Evolutionary conservation across 2,329 filamentous ascomycete species (phyloP).

Genomic region (Fusarium sp.): DNA sequence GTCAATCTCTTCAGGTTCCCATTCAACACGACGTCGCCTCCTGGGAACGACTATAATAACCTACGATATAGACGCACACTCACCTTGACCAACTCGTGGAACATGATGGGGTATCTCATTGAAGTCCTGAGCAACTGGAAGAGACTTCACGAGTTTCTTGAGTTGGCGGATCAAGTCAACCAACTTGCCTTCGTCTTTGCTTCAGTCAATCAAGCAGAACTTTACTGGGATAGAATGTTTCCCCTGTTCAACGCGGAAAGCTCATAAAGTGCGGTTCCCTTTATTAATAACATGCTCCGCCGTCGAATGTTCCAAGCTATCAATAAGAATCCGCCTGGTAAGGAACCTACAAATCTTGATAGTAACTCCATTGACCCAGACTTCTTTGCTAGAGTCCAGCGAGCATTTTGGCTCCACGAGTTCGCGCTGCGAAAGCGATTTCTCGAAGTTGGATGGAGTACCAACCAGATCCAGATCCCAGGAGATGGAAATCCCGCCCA

Average conservation of each 20-base stretch:
- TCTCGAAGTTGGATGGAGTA: accelerated
- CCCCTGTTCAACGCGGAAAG: neutral
- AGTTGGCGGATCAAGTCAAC: conserved; percentile 8
- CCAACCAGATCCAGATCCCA: neutral
- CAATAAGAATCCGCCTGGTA: neutral
- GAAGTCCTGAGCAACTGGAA: neutral
- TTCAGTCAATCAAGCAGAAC: neutral
- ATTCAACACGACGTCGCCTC: neutral
- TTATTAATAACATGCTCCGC: neutral
- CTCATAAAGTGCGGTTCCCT: neutral
- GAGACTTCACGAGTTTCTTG: conserved; percentile 9
- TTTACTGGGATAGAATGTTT: neutral
- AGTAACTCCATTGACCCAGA: neutral
- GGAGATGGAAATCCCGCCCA: accelerated
- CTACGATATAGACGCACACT: neutral
- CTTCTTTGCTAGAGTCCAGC: neutral
- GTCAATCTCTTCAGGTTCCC: neutral
- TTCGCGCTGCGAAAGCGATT: neutral
- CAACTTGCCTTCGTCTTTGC: neutral
- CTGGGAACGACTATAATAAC: neutral
- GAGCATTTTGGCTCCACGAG: neutral
- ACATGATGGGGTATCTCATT: neutral
- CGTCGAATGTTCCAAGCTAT: neutral
- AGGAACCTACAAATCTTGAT: neutral
- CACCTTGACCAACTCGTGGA: neutral